Base-by-base conservation (phyloP, 345 rosid species). In the Eucalyptus pauciflora region DNA sequence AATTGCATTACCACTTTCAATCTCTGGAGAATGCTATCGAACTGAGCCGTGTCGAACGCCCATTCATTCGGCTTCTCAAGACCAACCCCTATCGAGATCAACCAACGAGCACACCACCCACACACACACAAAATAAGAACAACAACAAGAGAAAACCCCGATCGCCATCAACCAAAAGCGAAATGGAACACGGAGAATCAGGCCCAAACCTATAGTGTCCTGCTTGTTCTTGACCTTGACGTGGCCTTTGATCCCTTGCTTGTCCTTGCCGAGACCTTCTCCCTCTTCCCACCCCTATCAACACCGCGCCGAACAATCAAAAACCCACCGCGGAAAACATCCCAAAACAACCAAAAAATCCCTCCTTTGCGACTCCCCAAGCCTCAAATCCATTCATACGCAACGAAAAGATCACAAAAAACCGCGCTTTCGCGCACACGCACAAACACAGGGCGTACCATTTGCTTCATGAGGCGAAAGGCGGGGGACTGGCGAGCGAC, bases 271-370 rank as follows among this genome's bases (percentile, higher is more conserved):
- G 5, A 98, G 95, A 87, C 99, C 99, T 93, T 98, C 99, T 91
- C 99, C 99, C 95, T 98, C 99, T 91, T 98, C 99, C 99, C 99
- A 97, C 46, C 99, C 99, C 99, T 97, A 86, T 24, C 88, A 25
- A 64, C 31, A 67, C 9, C 87, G 10, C 25, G 46, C 67, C 49
- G 24, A 20, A 31, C 37, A 67, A 64, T 46, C 62, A 85, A 31
- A 48, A 50, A 85, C 86, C 56, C 56, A 43, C 83, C 48, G 41
- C 29, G 48, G 14, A 6, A 37, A 45, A 41, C 83, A 76, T 2
- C 48, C 48, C 43, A 41, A 76, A 76, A 41, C 48, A 18, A 76
- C 48, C 8, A 76, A 41, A 76, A 76, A 41, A 37, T 41, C 24
- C 83, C 29, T 41, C 27, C 83, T 76, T 41, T 76, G 6, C 48